Conservation (phyloP, 352 stramenopile species). For the Globisporangium barbulae region DNA sequence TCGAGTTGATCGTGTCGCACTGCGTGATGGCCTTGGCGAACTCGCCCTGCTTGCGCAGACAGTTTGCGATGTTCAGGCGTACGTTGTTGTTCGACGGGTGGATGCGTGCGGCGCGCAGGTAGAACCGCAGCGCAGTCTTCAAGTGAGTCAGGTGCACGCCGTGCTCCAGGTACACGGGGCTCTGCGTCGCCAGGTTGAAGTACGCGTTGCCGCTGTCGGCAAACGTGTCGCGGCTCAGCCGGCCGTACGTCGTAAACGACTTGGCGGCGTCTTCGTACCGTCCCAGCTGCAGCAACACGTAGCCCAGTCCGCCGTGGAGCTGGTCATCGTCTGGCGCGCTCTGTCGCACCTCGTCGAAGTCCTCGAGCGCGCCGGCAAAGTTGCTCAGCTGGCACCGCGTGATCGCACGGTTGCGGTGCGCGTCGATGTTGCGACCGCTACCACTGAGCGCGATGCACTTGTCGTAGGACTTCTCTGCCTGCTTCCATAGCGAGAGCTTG, state of each 20-base stretch:
- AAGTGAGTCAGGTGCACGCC: constrained; percentile 37
- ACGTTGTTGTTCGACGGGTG: constrained; percentile 60
- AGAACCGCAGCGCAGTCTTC: constrained; percentile 59
- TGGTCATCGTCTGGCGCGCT: constrained; percentile 69
- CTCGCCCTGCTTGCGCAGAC: constrained; percentile 48
- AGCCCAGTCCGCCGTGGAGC: constrained; percentile 57
- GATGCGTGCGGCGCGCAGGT: constrained; percentile 53
- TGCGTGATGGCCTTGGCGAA: constrained; percentile 42
- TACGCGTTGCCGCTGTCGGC: constrained; percentile 74
- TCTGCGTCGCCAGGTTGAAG: constrained; percentile 58
- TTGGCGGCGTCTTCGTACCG: constrained; percentile 60
- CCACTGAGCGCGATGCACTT: constrained; percentile 42
- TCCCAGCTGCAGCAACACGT: constrained; percentile 67
- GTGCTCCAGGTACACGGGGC: constrained; percentile 32
- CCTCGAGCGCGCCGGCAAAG: constrained; percentile 54
- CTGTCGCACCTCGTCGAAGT: constrained; percentile 68
- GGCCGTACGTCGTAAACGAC: constrained; percentile 60
- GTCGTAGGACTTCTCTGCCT: constrained; percentile 64
- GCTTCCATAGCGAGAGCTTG: constrained; percentile 56
- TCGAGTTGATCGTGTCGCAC: constrained; percentile 41
- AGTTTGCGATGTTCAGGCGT: constrained; percentile 67
- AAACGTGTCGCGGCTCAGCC: constrained; percentile 58
- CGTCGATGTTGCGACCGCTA: constrained; percentile 39
- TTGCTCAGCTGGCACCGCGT: constrained; percentile 46
- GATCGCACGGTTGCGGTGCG: constrained; percentile 66